Conservation (phyloP, 306 rosid genomes). For the Dalbergia cochinchinensis region DNA sequence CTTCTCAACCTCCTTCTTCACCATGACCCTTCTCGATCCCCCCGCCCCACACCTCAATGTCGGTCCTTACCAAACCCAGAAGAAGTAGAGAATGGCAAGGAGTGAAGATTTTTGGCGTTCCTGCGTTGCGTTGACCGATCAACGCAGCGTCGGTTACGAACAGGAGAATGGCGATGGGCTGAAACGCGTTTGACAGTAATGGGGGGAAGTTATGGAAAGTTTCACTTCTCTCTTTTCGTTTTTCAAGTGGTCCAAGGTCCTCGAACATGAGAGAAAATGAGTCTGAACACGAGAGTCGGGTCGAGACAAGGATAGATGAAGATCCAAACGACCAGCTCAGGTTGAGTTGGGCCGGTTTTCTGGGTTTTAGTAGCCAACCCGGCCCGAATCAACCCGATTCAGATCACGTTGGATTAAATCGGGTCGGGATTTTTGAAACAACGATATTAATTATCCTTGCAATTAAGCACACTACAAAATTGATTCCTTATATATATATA, state of each 20-base stretch:
- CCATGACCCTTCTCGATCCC: slow-evolving; percentile 45
- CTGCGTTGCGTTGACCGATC: neutral
- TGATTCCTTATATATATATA: too few species aligned
- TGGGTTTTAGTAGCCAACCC: too few species aligned
- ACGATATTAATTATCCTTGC: too few species aligned
- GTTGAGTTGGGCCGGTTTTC: too few species aligned
- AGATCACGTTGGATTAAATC: too few species aligned
- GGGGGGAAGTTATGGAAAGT: neutral
- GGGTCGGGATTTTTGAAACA: too few species aligned
- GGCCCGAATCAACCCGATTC: too few species aligned
- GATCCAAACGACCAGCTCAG: too few species aligned
- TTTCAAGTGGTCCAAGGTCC: neutral
- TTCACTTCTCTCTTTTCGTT: too few species aligned
- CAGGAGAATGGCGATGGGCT: neutral
- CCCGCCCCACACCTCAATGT: neutral
- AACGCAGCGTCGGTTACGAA: neutral
- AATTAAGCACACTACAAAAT: too few species aligned
- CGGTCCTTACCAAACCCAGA: slow-evolving; percentile 18
- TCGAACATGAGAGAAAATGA: neutral
- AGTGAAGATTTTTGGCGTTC: slow-evolving; percentile 6
- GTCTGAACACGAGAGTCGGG: neutral
- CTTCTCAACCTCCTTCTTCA: slow-evolving; percentile 49
- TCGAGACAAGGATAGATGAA: too few species aligned
- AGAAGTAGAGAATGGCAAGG: neutral
- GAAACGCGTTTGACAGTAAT: neutral